phyloP scores from a whole-genome alignment of 2,329 filamentous ascomycete genomes.

The Ceratocystiopsis brevicomis region DNA sequence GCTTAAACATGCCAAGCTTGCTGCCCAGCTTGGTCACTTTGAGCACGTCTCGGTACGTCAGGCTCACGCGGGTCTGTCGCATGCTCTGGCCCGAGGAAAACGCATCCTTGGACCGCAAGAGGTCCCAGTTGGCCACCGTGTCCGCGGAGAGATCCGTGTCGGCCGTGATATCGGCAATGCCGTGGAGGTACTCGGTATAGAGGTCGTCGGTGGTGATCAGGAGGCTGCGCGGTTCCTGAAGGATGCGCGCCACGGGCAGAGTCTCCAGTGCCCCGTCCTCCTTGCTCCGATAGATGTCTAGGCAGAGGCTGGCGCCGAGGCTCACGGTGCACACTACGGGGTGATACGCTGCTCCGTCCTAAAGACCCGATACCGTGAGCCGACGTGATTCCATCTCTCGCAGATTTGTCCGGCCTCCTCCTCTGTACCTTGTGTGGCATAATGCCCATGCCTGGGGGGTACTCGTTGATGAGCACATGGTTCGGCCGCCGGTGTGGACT shows the following conservation, averaged over 20 bases:
- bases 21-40: slow-evolving; percentile 57
- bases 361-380: slow-evolving; percentile 2
- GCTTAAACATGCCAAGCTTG: slow-evolving; percentile 34
- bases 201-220: slow-evolving; percentile 51
- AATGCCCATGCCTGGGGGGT: slow-evolving; percentile 73
- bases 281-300: slow-evolving; percentile 54
- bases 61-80: slow-evolving; percentile 45
- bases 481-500: slow-evolving; percentile 67
- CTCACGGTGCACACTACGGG: slow-evolving; percentile 83
- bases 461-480: slow-evolving; percentile 89
- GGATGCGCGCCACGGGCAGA: slow-evolving; percentile 35
- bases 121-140: slow-evolving; percentile 53
- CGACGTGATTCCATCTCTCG: too few relatives aligned
- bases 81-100: slow-evolving; percentile 33
- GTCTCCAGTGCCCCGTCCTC: slow-evolving; percentile 37
- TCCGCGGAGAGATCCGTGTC: slow-evolving; percentile 44
- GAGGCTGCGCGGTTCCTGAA: slow-evolving; percentile 71
- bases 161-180: slow-evolving; percentile 45
- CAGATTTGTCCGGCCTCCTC: background rate
- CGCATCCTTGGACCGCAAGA: slow-evolving; percentile 32
- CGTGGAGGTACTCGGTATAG: slow-evolving; percentile 56
- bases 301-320: slow-evolving; percentile 55
- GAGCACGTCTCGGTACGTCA: slow-evolving; percentile 74
- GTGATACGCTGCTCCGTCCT: slow-evolving; percentile 70
- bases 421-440: slow-evolving; percentile 61